Evolutionary conservation across 2,329 filamentous ascomycete genomes (phyloP).

Genomic region (Penicillium sp.): DNA sequence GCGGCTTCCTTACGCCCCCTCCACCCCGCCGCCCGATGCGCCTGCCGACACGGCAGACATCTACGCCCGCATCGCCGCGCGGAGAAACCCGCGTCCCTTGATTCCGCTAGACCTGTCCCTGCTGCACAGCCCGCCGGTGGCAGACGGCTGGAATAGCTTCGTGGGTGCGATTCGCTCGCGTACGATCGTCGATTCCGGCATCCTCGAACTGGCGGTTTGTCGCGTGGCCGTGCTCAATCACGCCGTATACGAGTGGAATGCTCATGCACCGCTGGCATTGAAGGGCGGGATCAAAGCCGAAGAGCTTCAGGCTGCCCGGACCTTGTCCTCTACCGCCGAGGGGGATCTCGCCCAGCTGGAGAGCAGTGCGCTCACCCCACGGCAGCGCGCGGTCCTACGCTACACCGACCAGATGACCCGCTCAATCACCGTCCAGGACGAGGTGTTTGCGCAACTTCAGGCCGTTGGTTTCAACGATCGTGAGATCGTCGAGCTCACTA

Average conservation of each 20-base stretch:
- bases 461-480: constrained; percentile 64
- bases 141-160: constrained; percentile 66
- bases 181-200: constrained; percentile 46
- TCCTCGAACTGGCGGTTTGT: constrained; percentile 76
- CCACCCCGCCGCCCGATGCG: constrained; percentile 21
- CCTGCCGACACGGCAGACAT: constrained; percentile 25
- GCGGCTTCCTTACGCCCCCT: constrained; percentile 26
- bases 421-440: constrained; percentile 66
- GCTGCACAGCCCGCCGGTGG: constrained; percentile 70
- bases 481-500: constrained; percentile 79
- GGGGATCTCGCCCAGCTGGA: constrained; percentile 31
- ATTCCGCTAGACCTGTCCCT: constrained; percentile 74
- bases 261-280: constrained; percentile 67
- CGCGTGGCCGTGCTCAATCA: constrained; percentile 75
- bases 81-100: constrained; percentile 60
- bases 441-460: constrained; percentile 60
- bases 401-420: constrained; percentile 84
- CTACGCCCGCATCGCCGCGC: constrained; percentile 28
- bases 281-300: constrained; percentile 35
- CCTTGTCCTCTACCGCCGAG: constrained; percentile 49
- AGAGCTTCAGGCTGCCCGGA: constrained; percentile 54
- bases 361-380: constrained; percentile 49
- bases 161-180: constrained; percentile 54
- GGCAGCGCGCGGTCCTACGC: constrained; percentile 65
- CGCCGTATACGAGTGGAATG: constrained; percentile 82